Base-by-base conservation (phyloP, 1,139 yeast species). In the Magnusiomyces suaveolens region DNA sequence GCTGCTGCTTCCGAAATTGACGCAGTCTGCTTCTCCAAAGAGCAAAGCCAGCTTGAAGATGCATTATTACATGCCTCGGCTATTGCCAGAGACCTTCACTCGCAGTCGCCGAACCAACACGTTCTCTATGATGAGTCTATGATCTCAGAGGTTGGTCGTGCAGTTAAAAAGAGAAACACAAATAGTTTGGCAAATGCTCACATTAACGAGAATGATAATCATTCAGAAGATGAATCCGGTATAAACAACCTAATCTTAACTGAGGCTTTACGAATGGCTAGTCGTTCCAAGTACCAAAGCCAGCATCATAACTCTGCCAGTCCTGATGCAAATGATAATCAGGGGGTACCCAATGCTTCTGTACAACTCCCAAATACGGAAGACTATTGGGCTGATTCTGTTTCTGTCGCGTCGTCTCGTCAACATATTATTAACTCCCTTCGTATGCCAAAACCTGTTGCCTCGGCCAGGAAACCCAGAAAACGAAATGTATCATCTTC, bases 31-130 rank as follows among this genome's bases (percentile, higher is more conserved):
- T 53, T 51, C 10, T 48, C 51, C 20, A 54, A 54, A 29, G 59
- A 51, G 36, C 51, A 23, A 26, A 21, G 36, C 12, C 60, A 60
- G 29, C 59, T 63, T 20, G 60, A 63, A 50, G 64, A 63, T 41
- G 68, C 68, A 4, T 60, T 65, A 56, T 52, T 62, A 39, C 65
- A 64, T 46, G 67, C 67, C 0, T 58, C 65, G 2, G 65, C 63
- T 12, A 61, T 64, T 55, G 67, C 62, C 12, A 55, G 63, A 16
- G 57, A 61, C 1, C 52, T 59, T 43, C 58, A 54, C 20, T 51
- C 54, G 23, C 44, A 36, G 47, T 39, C 44, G 23, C 44, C 43
- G 16, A 39, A 32, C 18, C 44, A 8, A 43, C 24, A 2, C 43
- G 26, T 8, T 20, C 29, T 48, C 23, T 53, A 51, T 24, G 51